phyloP scores from a whole-genome alignment of 768 basidiomycete species.

The Xerocomus spinulosus region DNA sequence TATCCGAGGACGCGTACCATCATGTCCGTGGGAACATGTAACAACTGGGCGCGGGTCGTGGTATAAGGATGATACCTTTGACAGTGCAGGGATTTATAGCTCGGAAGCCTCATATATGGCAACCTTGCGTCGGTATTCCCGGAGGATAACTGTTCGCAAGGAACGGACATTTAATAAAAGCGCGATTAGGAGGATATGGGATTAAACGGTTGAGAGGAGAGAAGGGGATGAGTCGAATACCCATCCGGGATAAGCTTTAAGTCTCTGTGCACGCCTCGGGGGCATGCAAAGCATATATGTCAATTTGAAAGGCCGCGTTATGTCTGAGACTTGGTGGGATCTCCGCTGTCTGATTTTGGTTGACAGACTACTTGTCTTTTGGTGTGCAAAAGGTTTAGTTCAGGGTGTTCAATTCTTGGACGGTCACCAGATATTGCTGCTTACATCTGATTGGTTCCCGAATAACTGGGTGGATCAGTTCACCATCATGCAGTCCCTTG shows the following conservation, averaged over 20 bases:
- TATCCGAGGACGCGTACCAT: constrained; percentile 6
- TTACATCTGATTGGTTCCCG: constrained; percentile 14
- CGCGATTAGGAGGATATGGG: background rate
- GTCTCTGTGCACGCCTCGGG: constrained; percentile 21
- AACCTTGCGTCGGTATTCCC: constrained; percentile 2
- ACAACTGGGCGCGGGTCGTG: background rate
- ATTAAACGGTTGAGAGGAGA: background rate
- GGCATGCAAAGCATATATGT: constrained; percentile 19
- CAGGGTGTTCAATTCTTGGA: constrained; percentile 13
- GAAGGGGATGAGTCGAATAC: constrained; percentile 1
- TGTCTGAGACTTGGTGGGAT: constrained; percentile 14
- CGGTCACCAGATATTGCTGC: constrained; percentile 5
- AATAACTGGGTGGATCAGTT: constrained; percentile 2
- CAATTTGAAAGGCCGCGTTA: constrained; percentile 24
- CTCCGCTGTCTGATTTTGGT: constrained; percentile 24
- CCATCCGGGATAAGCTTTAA: constrained; percentile 14
- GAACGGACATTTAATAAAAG: constrained; percentile 14
- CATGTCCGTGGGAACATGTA: background rate
- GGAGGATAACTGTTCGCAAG: constrained; percentile 17
- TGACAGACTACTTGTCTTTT: constrained; percentile 11
- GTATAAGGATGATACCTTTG: constrained; percentile 23
- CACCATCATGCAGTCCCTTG: background rate
- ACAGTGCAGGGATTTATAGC: constrained; percentile 14
- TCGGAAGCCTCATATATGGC: constrained; percentile 22
- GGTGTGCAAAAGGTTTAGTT: constrained; percentile 4